Percentiles rank a stretch among this genome's conserved stretches.
Conservation (phyloP, 2,329 filamentous ascomycete species). For the Alternaria atra region DNA sequence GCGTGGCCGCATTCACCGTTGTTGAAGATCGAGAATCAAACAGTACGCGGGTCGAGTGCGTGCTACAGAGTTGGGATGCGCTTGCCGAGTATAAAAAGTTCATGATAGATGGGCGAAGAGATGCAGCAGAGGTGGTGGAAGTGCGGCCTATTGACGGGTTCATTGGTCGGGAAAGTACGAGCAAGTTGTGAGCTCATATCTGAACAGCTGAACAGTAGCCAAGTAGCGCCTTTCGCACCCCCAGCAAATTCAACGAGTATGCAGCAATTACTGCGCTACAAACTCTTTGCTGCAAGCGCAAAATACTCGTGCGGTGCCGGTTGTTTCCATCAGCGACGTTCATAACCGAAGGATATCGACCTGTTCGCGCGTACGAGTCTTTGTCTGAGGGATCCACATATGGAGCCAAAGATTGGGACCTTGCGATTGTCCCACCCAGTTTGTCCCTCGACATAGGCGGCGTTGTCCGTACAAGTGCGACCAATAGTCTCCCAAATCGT, state of each 20-base stretch:
- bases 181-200: slow-evolving; percentile 13
- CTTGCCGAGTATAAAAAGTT: slow-evolving; percentile 23
- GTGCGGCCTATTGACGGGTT: slow-evolving; percentile 31
- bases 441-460: slow-evolving; percentile 5
- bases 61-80: slow-evolving; percentile 7
- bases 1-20: slow-evolving; percentile 16
- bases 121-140: slow-evolving; percentile 16
- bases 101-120: slow-evolving; percentile 11
- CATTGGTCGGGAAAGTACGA: slow-evolving; percentile 20
- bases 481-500: slow-evolving; percentile 23
- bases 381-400: slow-evolving; percentile 26
- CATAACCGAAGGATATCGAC: too few relatives aligned
- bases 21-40: slow-evolving; percentile 22
- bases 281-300: too few relatives aligned
- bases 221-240: too few relatives aligned
- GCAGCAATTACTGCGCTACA: neutral
- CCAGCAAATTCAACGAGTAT: neutral
- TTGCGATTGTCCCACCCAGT: neutral
- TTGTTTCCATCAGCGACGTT: too few relatives aligned
- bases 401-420: slow-evolving; percentile 13
- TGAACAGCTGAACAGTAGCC: too few relatives aligned
- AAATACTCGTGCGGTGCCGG: too few relatives aligned
- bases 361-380: neutral
- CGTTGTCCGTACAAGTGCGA: slow-evolving; percentile 13
- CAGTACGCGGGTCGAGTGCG: slow-evolving; percentile 20